Conservation (phyloP, 176 grass and related monocot genomes). For the Eremochloa ophiuroides region DNA sequence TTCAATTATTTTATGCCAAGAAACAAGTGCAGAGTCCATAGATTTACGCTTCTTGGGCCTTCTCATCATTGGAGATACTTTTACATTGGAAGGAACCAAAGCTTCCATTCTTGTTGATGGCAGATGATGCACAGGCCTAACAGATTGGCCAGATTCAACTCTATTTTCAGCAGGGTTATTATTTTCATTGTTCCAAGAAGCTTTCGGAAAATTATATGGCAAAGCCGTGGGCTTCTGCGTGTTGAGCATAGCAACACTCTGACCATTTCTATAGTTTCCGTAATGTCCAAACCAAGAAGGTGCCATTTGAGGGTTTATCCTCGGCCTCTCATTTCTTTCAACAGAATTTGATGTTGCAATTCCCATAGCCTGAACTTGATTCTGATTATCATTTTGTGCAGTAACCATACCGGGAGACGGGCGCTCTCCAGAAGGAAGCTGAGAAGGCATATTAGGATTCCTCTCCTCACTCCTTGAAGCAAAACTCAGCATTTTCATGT, state of each 20-base stretch:
- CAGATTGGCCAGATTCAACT: slow-evolving; percentile 52
- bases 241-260: slow-evolving; percentile 47
- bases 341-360: slow-evolving; percentile 38
- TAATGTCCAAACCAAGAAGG: slow-evolving; percentile 86
- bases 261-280: slow-evolving; percentile 61
- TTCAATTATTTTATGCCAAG: slow-evolving; percentile 83
- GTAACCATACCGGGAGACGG: slow-evolving; percentile 28
- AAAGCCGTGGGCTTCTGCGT: slow-evolving; percentile 35
- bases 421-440: slow-evolving; percentile 42
- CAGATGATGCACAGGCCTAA: slow-evolving; percentile 32
- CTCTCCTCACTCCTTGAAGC: slow-evolving; percentile 61
- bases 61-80: slow-evolving; percentile 14
- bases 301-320: slow-evolving; percentile 87
- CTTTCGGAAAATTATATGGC: slow-evolving; percentile 63
- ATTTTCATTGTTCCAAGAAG: slow-evolving; percentile 57
- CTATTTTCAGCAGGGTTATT: slow-evolving; percentile 50
- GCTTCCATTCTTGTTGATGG: slow-evolving; percentile 22
- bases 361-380: slow-evolving; percentile 36
- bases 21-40: slow-evolving; percentile 38
- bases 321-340: slow-evolving; percentile 50
- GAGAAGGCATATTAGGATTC: slow-evolving; percentile 33
- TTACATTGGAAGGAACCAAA: slow-evolving; percentile 35
- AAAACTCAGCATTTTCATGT: slow-evolving; percentile 80
- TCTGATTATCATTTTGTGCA: slow-evolving; percentile 45
- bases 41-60: slow-evolving; percentile 79